Evolutionary conservation across 31 red algal genomes (phyloP), one percentile per base, ranked within the genome.

Genomic region (Bonnemaisonia californica): DNA sequence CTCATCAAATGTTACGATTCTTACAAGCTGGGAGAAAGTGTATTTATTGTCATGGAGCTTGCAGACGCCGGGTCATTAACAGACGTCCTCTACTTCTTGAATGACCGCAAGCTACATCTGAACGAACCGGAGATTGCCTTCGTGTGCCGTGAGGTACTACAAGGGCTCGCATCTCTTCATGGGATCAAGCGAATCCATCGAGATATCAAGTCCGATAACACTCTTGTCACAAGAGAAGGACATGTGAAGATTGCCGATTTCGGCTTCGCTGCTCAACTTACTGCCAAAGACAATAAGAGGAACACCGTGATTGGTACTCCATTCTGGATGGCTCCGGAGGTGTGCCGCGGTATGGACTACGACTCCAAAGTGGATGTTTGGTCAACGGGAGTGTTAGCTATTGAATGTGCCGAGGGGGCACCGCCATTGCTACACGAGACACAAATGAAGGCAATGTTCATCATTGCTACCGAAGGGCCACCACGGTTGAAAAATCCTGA

Each of bases 251-350:
- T 98, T 37, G 96, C 96, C 31, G 96, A 98, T 71, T 98, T 98
- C 87, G 96, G 96, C 7, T 98, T 93, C 76, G 90, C 89, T 30
- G 93, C 96, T 0, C 92, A 98, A 51, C 67, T 98, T 41, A 92
- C 92, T 2, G 61, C 60, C 3, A 87, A 89, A 63, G 79, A 89
- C 4, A 89, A 74, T 27, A 95, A 95, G 87, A 68, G 96, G 41
- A 98, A 92, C 51, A 98, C 96, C 22, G 86, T 94, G 3, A 92
- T 98, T 42, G 96, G 96, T 1, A 98, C 96, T 13, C 96, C 96
- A 29, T 98, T 93, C 51, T 98, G 96, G 96, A 98, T 98, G 96
- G 96, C 96, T 11, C 96, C 96, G 47, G 96, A 98, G 48, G 89
- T 98, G 19, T 95, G 93, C 63, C 77, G 96, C 3, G 92, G 96